Evolutionary conservation across 306 rosid species (phyloP), one percentile per base, ranked within the genome.

Genomic region (Cajanus cajan): DNA sequence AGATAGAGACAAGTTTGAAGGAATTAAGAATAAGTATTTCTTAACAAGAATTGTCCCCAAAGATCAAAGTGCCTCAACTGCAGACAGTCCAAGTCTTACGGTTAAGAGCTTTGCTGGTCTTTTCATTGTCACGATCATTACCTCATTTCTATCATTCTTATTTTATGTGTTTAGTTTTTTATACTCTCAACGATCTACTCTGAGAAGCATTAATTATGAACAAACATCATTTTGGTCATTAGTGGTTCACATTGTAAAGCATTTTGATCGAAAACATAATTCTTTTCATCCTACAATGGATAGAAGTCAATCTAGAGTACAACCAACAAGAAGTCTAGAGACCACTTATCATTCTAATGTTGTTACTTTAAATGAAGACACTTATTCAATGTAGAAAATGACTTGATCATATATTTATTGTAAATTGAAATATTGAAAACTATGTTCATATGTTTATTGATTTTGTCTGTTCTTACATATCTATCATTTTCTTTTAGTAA

Each of bases 21-120:
- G 12, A 6, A 62, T 85, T 25, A 59, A 69, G 47, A 7, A 9
- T 0, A 84, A 61, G 24, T 82, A 82, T 52, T 72, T 87, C 22
- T 25, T 62, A 50, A 6, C 18, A 24, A 11, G 18, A 55, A 21
- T 12, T 19, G 9, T 7, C 8, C 9, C 61, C 8, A 19, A 54
- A 19, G 82, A 75, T 52, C 83, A 71, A 61, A 37, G 81, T 33
- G 66, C 71, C 43, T 36, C 41, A 51, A 74, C 70, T 13, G 19
- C 68, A n/a, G 8, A 52, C 1, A 54, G 65, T 54, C 82, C 71
- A 43, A 79, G 79, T 79, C 82, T 87, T 18, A 61, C 37, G 1
- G 79, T 77, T 6, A 62, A 39, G 14, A 85, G 79, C 65, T 87
- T 87, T 14, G 82, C 71, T 1, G 87, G 90, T 8, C 85, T 84